These are phyloP conservation scores for Decorospora gaudefroyi DNA, from an alignment of 2,329 filamentous ascomycete genomes.

Conservation along the genomic window DNA sequence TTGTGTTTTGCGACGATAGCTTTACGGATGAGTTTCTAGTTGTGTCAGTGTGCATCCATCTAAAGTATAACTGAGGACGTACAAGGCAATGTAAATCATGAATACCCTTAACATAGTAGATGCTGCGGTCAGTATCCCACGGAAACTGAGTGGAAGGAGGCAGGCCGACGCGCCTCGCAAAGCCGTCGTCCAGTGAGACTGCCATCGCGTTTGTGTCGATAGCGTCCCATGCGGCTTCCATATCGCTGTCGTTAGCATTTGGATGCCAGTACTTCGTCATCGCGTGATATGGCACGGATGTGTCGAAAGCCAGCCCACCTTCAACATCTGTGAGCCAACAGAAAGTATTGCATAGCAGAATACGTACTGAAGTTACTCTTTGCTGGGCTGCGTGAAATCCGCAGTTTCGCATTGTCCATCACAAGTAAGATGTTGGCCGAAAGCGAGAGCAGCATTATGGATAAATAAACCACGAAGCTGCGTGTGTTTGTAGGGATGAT, in stretches of 20 bases:
- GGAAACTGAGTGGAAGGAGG: constrained; percentile 38
- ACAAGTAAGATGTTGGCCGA: constrained; percentile 38
- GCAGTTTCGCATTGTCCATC: constrained; percentile 33
- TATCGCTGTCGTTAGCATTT: constrained; percentile 30
- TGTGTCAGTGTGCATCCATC: neutral
- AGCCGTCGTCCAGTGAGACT: constrained; percentile 38
- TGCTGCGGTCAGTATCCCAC: constrained; percentile 43
- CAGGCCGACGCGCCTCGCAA: constrained; percentile 29
- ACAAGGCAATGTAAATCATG: constrained; percentile 46
- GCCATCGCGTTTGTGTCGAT: constrained; percentile 43
- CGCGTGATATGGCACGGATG: constrained; percentile 31
- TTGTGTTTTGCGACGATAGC: constrained; percentile 39
- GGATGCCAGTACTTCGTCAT: constrained; percentile 41
- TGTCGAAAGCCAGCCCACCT: constrained; percentile 39
- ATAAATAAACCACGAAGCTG: constrained; percentile 35
- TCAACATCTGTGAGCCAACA: constrained; percentile 8
- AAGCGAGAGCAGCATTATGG: constrained; percentile 37
- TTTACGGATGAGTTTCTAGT: constrained; percentile 43
- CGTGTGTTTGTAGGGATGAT: constrained; percentile 35
- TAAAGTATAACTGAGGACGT: neutral
- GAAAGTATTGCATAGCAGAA: neutral
- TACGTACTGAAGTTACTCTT: constrained; percentile 36
- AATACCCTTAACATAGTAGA: constrained; percentile 45
- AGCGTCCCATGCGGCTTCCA: constrained; percentile 42
- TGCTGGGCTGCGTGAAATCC: constrained; percentile 20